Evolutionary conservation across 306 rosid species (phyloP), one percentile per base, ranked within the genome.

Genomic region (Pachyrhizus erosus): DNA sequence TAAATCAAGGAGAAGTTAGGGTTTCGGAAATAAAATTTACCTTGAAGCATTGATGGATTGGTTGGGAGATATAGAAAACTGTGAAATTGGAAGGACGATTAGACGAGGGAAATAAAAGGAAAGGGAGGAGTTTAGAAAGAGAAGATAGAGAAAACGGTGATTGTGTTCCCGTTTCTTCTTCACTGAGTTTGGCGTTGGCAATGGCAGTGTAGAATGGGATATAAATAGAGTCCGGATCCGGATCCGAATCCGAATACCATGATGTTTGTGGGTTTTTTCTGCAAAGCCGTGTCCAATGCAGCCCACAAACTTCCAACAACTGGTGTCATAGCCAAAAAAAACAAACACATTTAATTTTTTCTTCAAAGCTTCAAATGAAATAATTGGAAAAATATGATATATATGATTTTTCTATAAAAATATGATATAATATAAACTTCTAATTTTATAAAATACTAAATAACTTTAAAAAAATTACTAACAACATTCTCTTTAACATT

Each of bases 31-130:
- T 9, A 3, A 45, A 52, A 69, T 64, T 71, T 87, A 94, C 98
- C 97, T 90, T 20, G 67, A 65, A 69, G 81, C 72, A 73, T 83
- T 82, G 43, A 75, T 84, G 81, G 80, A 90, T 84, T 80, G 87
- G 80, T 58, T 26, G 82, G 86, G 84, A 80, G 81, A 84, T 42
- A 27, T 5, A 0, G 72, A 71, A 73, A 23, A 85, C 3, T 37
- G 24, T 61, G 83, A 55, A 74, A 82, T 43, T 24, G 26, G 54
- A 43, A 69, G 0, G 77, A 26, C 6, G 58, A 40, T 7, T 34
- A 27, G 20, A 20, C 17, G 45, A 21, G n/a, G 27, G 3, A 45
- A 54, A 15, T 3, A 17, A 9, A 4, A 66, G 27, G 21, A 23
- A 69, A 60, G 18, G 2, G n/a, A 18, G 27, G 13, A 74, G 34